Evolutionary conservation across 148 eudicot species (phyloP).

Genomic region (Silene uniflora): DNA sequence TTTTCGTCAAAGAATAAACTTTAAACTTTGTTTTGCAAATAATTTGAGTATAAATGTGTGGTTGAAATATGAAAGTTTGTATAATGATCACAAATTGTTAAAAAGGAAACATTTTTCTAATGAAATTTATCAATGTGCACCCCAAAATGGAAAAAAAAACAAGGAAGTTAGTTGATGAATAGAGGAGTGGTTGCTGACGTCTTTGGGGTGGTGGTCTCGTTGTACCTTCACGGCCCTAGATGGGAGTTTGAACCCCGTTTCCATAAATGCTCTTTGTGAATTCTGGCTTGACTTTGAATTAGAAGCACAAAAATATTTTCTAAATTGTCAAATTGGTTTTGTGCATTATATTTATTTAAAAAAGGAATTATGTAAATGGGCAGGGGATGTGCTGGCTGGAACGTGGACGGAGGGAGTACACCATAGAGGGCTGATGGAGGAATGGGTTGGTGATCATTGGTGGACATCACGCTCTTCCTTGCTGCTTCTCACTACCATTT

Average conservation of each 20-base stretch:
- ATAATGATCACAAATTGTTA: background rate
- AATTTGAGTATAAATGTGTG: background rate
- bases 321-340: background rate
- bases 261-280: background rate
- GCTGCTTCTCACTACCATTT: constrained; percentile 57
- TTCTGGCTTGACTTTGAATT: background rate
- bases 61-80: background rate
- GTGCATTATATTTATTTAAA: background rate
- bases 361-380: background rate
- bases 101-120: too few relatives aligned
- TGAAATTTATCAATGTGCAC: background rate
- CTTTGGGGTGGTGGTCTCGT: background rate
- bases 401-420: constrained; percentile 65
- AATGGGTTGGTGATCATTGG: constrained; percentile 82
- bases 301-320: background rate
- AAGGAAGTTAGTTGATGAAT: background rate
- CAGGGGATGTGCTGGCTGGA: constrained; percentile 88
- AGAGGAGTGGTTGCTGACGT: background rate
- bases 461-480: constrained; percentile 57
- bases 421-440: constrained; percentile 68
- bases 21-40: background rate
- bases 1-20: background rate
- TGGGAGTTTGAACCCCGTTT: background rate
- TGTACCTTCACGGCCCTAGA: background rate
- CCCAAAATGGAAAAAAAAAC: background rate